Conservation (phyloP, 805 yeast species). For the Ogataea minuta region DNA sequence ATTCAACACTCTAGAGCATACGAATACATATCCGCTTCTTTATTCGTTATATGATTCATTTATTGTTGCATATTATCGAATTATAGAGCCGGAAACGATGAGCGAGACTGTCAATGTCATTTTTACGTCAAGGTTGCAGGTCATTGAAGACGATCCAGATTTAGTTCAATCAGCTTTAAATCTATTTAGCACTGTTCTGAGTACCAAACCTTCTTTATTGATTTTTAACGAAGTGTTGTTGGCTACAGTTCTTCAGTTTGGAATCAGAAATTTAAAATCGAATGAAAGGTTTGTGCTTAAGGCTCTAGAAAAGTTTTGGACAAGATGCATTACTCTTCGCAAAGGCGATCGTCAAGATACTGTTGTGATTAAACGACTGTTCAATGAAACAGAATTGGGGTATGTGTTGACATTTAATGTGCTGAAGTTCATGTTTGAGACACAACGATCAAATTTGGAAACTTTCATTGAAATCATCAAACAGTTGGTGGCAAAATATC, state of each 20-base stretch:
- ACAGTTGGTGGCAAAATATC: conserved; percentile 38
- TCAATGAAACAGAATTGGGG: conserved; percentile 31
- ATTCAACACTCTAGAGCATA: conserved; percentile 26
- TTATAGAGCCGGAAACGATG: conserved; percentile 33
- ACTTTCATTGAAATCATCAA: conserved; percentile 50
- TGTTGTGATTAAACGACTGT: conserved; percentile 26
- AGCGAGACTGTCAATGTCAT: conserved; percentile 38
- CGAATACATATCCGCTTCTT: conserved; percentile 41
- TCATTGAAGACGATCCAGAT: conserved; percentile 56
- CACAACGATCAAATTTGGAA: conserved; percentile 60
- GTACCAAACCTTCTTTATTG: conserved; percentile 48
- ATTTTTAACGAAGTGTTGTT: conserved; percentile 29
- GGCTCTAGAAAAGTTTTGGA: conserved; percentile 57
- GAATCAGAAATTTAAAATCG: conserved; percentile 40
- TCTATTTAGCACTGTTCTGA: conserved; percentile 50
- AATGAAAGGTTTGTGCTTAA: conserved; percentile 57
- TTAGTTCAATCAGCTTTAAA: conserved; percentile 49
- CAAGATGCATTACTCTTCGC: conserved; percentile 41
- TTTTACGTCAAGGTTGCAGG: conserved; percentile 35
- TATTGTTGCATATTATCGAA: conserved; percentile 37
- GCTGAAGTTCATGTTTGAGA: conserved; percentile 45
- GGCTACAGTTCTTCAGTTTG: conserved; percentile 32
- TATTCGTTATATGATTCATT: conserved; percentile 46
- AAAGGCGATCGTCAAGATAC: conserved; percentile 44
- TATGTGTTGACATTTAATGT: conserved; percentile 35